Base-by-base conservation (phyloP, 2,329 filamentous ascomycete species). In the Talaromyces sp. region DNA sequence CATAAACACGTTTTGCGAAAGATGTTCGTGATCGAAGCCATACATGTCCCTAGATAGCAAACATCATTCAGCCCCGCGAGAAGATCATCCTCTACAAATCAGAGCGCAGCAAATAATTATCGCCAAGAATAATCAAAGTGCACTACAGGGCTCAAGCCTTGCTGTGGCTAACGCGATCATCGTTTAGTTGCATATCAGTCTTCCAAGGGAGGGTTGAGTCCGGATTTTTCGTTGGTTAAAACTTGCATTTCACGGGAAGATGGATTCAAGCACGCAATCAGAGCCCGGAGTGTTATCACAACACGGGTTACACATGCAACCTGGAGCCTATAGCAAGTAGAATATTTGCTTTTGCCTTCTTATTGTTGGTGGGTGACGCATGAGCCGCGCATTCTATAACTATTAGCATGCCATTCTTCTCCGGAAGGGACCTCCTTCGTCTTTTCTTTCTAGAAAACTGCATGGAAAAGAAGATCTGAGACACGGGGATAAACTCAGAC, bases 201-300 rank as follows among this genome's bases (percentile, higher is more conserved):
- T n/a, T n/a, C n/a, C n/a, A n/a, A n/a, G n/a, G n/a, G n/a, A n/a
- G 36, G 36, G 36, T 15, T 39, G 3, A 17, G 17, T 52, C 48
- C 19, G 4, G 19, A 17, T 33, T 11, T 52, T 5, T 52, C 35
- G 48, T 52, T 52, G 33, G 31, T n/a, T 17, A 17, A 28, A 28
- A 31, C 33, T 22, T 11, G 22, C 19, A 17, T n/a, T n/a, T n/a
- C n/a, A n/a, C n/a, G n/a, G n/a, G n/a, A n/a, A n/a, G 33, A 52
- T 37, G 17, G 13, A 36, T 17, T 31, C 13, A 50, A 59, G 57
- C 57, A 59, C 57, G 57, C 57, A 59, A 59, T 59, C 53, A 50
- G 52, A 59, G 52, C 21, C 43, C 52, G 52, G 19, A 48, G 36
- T 59, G 57, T 59, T 59, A 59, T 59, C 57, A 59, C 25, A 33